A percentile compares a stretch with the other conserved stretches of the same genome.
phyloP scores from a whole-genome alignment of 257 asterid species.

The Gynochthodes officinalis region DNA sequence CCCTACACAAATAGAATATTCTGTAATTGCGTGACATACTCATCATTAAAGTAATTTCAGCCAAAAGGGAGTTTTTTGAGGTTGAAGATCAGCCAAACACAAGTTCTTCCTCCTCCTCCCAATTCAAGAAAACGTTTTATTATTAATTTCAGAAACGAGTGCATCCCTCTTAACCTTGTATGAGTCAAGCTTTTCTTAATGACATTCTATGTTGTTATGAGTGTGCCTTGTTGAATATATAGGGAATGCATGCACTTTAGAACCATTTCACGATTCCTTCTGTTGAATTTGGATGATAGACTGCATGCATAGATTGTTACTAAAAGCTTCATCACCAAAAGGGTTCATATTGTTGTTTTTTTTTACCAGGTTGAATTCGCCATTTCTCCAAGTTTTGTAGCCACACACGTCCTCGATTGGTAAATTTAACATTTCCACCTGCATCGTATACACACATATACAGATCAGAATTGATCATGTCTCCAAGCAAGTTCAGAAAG shows the following conservation, averaged over 20 bases:
- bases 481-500: constrained; percentile 76
- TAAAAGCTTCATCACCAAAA: neutral
- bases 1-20: neutral
- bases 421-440: neutral
- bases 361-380: neutral
- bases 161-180: neutral
- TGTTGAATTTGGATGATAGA: neutral
- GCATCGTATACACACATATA: neutral
- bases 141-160: neutral
- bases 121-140: neutral
- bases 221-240: neutral
- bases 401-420: neutral
- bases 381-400: neutral
- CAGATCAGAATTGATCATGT: constrained; percentile 36
- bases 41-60: neutral
- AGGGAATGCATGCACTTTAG: neutral
- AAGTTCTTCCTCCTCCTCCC: neutral
- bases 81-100: constrained; percentile 4
- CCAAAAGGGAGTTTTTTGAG: neutral
- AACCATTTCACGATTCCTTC: neutral
- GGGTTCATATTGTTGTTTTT: neutral
- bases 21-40: neutral
- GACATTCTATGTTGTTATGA: neutral
- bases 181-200: neutral
- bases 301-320: neutral